phyloP scores from a whole-genome alignment of 1,284 basidiomycete genomes.

The Ganoderma lingzhi region DNA sequence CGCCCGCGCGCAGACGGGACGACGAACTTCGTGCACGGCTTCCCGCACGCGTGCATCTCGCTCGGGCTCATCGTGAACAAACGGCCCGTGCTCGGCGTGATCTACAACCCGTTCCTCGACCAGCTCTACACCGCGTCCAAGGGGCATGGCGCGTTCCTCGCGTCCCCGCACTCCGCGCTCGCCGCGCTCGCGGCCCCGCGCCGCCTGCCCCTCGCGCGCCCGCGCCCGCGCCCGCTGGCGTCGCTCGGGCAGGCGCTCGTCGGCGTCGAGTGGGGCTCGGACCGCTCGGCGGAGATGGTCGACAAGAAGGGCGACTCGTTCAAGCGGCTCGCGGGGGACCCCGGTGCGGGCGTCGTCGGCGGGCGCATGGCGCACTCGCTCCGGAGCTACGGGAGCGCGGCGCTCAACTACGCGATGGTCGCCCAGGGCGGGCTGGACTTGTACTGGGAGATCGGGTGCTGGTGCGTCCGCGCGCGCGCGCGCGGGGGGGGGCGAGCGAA shows the following conservation, averaged over 20 bases:
- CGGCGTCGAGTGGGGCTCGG: constrained; percentile 92
- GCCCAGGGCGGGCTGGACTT: constrained; percentile 87
- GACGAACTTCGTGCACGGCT: constrained; percentile 94
- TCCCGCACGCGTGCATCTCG: constrained; percentile 91
- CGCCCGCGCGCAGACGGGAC: constrained; percentile 72
- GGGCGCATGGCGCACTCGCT: constrained; percentile 92
- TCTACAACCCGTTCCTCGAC: constrained; percentile 93
- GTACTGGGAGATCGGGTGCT: constrained; percentile 93
- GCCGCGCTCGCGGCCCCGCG: constrained; percentile 55
- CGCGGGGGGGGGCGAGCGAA: too few species aligned
- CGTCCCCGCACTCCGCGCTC: constrained; percentile 37
- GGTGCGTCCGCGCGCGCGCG: constrained; percentile 50
- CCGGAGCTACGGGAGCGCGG: constrained; percentile 86
- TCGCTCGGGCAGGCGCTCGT: constrained; percentile 86
- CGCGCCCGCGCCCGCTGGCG: constrained; percentile 72
- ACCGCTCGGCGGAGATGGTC: constrained; percentile 69
- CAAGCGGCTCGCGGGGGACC: constrained; percentile 80
- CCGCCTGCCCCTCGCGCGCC: constrained; percentile 74
- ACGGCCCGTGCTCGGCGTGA: constrained; percentile 86
- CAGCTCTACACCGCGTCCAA: constrained; percentile 84
- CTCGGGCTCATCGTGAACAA: constrained; percentile 89
- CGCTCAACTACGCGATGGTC: constrained; percentile 84
- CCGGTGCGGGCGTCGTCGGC: constrained; percentile 65
- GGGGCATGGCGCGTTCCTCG: constrained; percentile 84
- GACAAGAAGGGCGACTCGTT: constrained; percentile 78